Base-by-base conservation (phyloP, 768 basidiomycete species). In the Calocera viscosa region DNA sequence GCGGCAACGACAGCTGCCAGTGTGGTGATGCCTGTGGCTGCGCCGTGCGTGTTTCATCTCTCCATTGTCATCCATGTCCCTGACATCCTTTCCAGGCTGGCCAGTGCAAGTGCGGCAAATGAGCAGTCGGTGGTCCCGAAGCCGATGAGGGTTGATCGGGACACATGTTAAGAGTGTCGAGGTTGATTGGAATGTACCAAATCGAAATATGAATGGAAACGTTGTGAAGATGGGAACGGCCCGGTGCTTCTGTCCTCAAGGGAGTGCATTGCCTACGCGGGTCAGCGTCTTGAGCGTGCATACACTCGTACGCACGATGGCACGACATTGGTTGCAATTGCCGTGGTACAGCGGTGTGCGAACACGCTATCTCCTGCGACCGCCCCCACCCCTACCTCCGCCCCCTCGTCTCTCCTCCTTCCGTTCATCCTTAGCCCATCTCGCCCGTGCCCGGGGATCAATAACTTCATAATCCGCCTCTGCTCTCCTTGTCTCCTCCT, bases 401-500 rank as follows among this genome's bases (percentile, higher is more conserved):
- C 67, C 75, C 74, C 65, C 85, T 89, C 71, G 85, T 78, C 68
- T 19, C 19, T 19, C 19, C 24, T 19, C 24, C 24, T 19, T 47
- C 43, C 43, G 16, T 19, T 47, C 43, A 17, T 89, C 88, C 72
- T 80, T 84, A 28, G 91, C 91, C 63, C 83, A 77, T 26, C 88
- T 89, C 49, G 86, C 81, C 66, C 91, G 77, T 63, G 83, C 82
- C 67, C 91, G 77, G 0, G 91, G 90, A 73, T 93, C 91, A 73
- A 93, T 93, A 30, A 93, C 90, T 76, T 93, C 90, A 72, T 91
- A 92, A 67, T 93, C 91, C 65, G 89, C 77, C 74, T 91, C 87
- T 0, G 89, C 91, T 75, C 74, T 91, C 68, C 75, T 74, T 26
- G 80, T 81, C 76, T 92, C 90, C 71, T 90, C 90, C 26, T 80